phyloP scores from a whole-genome alignment of 2,329 filamentous ascomycete genomes.

The Sordariomycetes sp. region DNA sequence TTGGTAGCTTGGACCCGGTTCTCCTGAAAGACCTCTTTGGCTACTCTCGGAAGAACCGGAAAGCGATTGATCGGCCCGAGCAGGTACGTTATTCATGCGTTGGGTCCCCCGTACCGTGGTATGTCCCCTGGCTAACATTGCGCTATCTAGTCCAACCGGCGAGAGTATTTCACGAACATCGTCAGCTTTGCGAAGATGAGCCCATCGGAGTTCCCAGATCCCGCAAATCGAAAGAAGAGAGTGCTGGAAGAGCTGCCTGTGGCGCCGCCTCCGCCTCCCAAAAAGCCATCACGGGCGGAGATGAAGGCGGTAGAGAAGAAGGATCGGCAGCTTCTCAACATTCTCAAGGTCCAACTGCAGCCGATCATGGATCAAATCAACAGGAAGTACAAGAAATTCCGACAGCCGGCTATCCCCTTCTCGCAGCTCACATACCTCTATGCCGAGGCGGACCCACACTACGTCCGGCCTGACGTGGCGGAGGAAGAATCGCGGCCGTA shows the following conservation, averaged over 20 bases:
- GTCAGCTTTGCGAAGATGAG: slow-evolving; percentile 67
- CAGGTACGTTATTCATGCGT: slow-evolving; percentile 27
- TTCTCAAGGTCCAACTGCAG: slow-evolving; percentile 80
- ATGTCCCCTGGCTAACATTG: not conserved
- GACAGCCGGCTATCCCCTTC: slow-evolving; percentile 67
- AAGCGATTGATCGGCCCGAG: slow-evolving; percentile 56
- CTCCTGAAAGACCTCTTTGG: slow-evolving; percentile 75
- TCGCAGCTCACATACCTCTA: slow-evolving; percentile 69
- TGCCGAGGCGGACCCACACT: slow-evolving; percentile 69
- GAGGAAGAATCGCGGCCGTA: slow-evolving; percentile 57
- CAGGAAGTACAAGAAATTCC: slow-evolving; percentile 78
- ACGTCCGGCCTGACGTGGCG: slow-evolving; percentile 46
- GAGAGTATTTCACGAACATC: slow-evolving; percentile 69
- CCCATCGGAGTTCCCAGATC: slow-evolving; percentile 80
- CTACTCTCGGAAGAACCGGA: slow-evolving; percentile 70
- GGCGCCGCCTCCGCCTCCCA: slow-evolving; percentile 61
- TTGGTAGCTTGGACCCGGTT: slow-evolving; percentile 47
- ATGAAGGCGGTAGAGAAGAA: slow-evolving; percentile 69
- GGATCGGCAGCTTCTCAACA: slow-evolving; percentile 75
- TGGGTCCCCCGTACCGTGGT: not conserved
- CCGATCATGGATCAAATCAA: slow-evolving; percentile 98
- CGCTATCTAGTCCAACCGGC: slow-evolving; percentile 41
- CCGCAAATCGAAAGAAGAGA: slow-evolving; percentile 75
- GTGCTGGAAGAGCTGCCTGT: slow-evolving; percentile 67
- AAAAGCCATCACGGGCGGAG: slow-evolving; percentile 64